Conservation (phyloP, 306 rosid species). For the Phaseolus lunatus region DNA sequence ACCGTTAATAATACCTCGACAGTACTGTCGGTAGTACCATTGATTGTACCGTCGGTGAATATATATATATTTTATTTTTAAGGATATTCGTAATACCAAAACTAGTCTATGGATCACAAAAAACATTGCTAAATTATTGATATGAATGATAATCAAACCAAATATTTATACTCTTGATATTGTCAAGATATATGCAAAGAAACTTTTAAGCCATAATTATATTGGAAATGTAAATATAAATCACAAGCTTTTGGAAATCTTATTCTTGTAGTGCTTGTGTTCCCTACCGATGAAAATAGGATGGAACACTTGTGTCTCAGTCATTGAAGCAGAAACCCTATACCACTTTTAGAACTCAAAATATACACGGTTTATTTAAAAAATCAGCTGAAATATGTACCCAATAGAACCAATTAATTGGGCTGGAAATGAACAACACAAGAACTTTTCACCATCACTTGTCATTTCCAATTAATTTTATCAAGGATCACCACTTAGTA, state of each 20-base stretch:
- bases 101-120: too few species aligned
- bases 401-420: constrained; percentile 17
- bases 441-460: not conserved
- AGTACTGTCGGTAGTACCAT: too few species aligned
- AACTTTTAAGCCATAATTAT: constrained; percentile 12
- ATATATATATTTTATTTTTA: too few species aligned
- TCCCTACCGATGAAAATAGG: constrained; percentile 29
- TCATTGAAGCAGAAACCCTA: constrained; percentile 1
- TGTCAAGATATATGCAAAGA: constrained; percentile 11
- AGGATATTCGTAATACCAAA: too few species aligned
- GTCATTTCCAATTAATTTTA: constrained; percentile 3
- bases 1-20: too few species aligned
- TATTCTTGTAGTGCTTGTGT: not conserved
- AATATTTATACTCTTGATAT: constrained; percentile 15
- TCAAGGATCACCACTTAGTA: constrained; percentile 10
- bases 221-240: not conserved
- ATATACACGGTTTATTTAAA: constrained; percentile 16
- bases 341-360: constrained; percentile 1
- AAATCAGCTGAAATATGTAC: constrained; percentile 25
- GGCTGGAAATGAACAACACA: constrained; percentile 20
- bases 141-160: too few species aligned
- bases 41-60: too few species aligned
- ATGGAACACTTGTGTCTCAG: constrained; percentile 8
- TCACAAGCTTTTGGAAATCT: constrained; percentile 1
- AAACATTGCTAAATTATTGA: too few species aligned